Base-by-base conservation (phyloP, 345 rosid genomes). In the Aquilaria yunnanensis region DNA sequence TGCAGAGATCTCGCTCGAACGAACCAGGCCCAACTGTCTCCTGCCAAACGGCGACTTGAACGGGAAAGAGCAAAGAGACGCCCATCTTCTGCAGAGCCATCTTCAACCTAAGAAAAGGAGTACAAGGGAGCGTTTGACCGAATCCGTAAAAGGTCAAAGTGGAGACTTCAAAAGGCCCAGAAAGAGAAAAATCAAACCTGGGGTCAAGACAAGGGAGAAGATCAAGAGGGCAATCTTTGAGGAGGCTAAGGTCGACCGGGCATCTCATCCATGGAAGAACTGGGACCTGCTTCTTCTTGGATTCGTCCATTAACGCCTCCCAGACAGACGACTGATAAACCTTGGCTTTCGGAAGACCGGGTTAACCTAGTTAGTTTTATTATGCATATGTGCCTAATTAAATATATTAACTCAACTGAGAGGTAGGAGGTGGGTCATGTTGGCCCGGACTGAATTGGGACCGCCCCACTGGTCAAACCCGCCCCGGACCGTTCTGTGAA, bases 181-280 rank as follows among this genome's bases (percentile, higher is more conserved):
- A 30, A 51, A 41, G 51, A 6, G 5, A 33, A 50, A 10, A 60
- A 10, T 4, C 14, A 14, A 58, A 94, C 99, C 84, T 86, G 64
- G 89, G 83, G 61, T 90, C 81, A 62, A 94, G 84, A 68, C 81
- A 85, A 76, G 97, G 97, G 57, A 90, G 67, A 43, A 75, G 74
- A 54, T 81, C 71, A 58, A 94, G 82, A 59, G 81, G 61, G 64
- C 87, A 88, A 31, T 70, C 80, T 71, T 82, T 76, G 14, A 76
- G 47, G 14, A 64, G 58, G 62, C 70, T 75, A 57, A 94, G 80
- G 69, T 88, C 93, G 61, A 94, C 63, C 0, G 97, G 97, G 62
- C 75, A 76, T 75, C 95, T 77, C 97, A 94, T 90, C 99, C 99
- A 94, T 77, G 92, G 88, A 76, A 94, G 81, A 55, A 89, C 75